A percentile compares a stretch with the other conserved stretches of the same genome.
phyloP scores from a whole-genome alignment of 805 yeast species.

The Millerozyma acaciae region DNA sequence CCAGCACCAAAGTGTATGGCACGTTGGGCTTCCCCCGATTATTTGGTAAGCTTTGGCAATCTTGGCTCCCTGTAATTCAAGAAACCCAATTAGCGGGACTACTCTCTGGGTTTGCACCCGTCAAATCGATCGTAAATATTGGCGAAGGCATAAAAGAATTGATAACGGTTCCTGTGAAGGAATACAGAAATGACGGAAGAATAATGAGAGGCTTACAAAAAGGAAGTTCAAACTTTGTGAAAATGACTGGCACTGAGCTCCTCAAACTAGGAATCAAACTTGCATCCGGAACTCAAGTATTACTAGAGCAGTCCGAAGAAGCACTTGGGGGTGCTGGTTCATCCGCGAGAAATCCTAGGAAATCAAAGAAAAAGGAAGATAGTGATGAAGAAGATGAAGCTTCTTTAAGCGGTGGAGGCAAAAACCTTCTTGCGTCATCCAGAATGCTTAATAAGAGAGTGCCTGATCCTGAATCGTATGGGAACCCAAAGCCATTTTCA shows the following conservation, averaged over 20 bases:
- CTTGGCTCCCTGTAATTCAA: conserved; percentile 87
- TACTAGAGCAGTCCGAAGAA: conserved; percentile 77
- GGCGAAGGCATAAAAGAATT: conserved; percentile 76
- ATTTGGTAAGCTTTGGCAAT: conserved; percentile 50
- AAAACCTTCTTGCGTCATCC: conserved; percentile 22
- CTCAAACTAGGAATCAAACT: conserved; percentile 78
- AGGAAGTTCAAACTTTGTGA: conserved; percentile 71
- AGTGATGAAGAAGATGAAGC: conserved; percentile 5
- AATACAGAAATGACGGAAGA: conserved; percentile 70
- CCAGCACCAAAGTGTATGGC: conserved; percentile 66
- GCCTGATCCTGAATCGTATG: conserved; percentile 15
- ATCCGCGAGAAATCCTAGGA: conserved; percentile 34
- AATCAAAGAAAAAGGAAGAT: conserved; percentile 3
- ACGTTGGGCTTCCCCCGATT: conserved; percentile 68
- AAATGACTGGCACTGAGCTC: conserved; percentile 74
- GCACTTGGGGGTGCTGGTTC: conserved; percentile 73
- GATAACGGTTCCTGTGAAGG: conserved; percentile 68
- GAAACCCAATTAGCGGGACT: conserved; percentile 78
- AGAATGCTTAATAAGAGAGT: conserved; percentile 20
- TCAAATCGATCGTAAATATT: conserved; percentile 69
- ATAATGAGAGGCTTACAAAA: conserved; percentile 66
- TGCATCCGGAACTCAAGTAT: conserved; percentile 82
- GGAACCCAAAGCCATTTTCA: conserved; percentile 24
- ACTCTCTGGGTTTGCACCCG: conserved; percentile 79
- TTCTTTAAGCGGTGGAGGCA: conserved; percentile 2